Conservation (phyloP, 1,139 yeast genomes). For the Debaryomyces psychrophilus region DNA sequence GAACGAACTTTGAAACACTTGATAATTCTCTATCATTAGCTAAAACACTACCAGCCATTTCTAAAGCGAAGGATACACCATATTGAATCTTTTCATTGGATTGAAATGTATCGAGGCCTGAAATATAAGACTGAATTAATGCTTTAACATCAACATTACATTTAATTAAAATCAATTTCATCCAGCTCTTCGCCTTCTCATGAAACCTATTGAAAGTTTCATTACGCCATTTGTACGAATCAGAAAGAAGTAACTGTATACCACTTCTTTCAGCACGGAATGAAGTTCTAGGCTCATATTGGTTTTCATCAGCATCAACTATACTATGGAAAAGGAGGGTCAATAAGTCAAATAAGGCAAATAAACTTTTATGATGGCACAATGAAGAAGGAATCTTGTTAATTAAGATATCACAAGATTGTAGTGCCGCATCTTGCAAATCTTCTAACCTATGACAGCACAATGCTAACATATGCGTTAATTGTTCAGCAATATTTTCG, state of each 20-base stretch:
- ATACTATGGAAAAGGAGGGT: constrained; percentile 78
- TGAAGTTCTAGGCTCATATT: constrained; percentile 78
- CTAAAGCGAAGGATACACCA: constrained; percentile 89
- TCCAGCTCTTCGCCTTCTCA: constrained; percentile 68
- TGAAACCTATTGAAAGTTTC: constrained; percentile 65
- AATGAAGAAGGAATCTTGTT: constrained; percentile 76
- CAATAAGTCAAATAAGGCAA: constrained; percentile 77
- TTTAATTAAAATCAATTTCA: constrained; percentile 52
- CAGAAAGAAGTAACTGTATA: constrained; percentile 68
- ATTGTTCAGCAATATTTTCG: constrained; percentile 66
- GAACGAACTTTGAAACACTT: constrained; percentile 31
- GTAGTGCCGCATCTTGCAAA: constrained; percentile 80
- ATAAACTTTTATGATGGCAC: constrained; percentile 73
- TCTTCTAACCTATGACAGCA: constrained; percentile 80
- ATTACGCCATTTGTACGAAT: constrained; percentile 76
- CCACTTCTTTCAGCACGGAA: constrained; percentile 64
- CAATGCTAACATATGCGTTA: constrained; percentile 65
- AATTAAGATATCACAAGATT: constrained; percentile 73
- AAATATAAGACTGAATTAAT: constrained; percentile 73
- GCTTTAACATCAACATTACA: constrained; percentile 77
- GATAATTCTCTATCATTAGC: constrained; percentile 63
- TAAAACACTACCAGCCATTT: constrained; percentile 76
- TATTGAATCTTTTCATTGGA: constrained; percentile 52
- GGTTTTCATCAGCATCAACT: constrained; percentile 83
- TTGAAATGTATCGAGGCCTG: constrained; percentile 44